Conservation (phyloP, 352 stramenopile species). For the Globisporangium radiosum region DNA sequence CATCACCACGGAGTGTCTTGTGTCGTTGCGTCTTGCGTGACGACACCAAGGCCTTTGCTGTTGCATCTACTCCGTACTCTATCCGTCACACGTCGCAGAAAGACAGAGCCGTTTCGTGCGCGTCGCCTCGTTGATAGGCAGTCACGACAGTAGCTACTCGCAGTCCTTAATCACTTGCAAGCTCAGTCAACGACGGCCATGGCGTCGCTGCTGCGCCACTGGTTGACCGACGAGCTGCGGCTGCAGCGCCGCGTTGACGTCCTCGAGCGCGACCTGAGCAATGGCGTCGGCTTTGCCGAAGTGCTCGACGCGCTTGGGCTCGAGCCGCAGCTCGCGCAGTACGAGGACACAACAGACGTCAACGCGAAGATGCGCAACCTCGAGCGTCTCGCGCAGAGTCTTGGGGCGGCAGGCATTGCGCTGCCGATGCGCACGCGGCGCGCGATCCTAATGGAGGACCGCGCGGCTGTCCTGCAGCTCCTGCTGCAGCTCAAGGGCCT, state of each 20-base stretch:
- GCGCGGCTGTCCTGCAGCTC: conserved; percentile 43
- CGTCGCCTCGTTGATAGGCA: no score
- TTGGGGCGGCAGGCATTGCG: conserved; percentile 30
- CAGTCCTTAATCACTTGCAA: no score
- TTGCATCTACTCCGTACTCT: no score
- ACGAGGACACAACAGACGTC: conserved; percentile 27
- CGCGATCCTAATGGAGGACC: conserved; percentile 63
- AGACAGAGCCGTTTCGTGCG: neutral
- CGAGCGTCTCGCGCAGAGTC: conserved; percentile 36
- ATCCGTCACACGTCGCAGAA: no score
- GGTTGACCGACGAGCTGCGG: conserved; percentile 59
- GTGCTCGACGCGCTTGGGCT: conserved; percentile 44
- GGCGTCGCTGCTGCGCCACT: conserved; percentile 53
- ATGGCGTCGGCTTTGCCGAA: conserved; percentile 58
- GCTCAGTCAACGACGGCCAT: conserved; percentile 16
- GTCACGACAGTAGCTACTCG: no score
- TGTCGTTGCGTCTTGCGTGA: no score
- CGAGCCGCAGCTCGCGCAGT: conserved; percentile 40
- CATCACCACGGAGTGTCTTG: no score
- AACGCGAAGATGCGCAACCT: conserved; percentile 51
- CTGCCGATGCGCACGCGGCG: conserved; percentile 37
- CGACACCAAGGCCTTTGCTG: no score
- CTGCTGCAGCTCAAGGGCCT: conserved; percentile 56
- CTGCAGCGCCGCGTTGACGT: conserved; percentile 37
- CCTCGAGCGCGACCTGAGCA: conserved; percentile 61